These are phyloP conservation scores for Dactylis glomerata DNA, from an alignment of 176 grass and related monocot species.

Conservation along the genomic window DNA sequence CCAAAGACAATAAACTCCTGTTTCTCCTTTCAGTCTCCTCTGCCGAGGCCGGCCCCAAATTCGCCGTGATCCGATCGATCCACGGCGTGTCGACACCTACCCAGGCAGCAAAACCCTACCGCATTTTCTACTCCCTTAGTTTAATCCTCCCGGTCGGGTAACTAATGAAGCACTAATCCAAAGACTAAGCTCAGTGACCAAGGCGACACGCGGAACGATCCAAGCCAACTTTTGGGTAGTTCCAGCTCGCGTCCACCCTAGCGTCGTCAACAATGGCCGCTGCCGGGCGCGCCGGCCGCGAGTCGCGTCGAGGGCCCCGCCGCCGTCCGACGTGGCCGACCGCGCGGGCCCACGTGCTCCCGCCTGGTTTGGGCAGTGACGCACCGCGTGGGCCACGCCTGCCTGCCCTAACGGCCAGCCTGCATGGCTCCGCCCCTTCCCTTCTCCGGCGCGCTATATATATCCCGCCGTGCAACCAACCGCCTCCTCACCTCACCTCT, in stretches of 20 bases:
- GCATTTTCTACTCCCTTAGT: conserved; percentile 5
- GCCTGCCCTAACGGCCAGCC: conserved; percentile 25
- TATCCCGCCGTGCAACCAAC: conserved; percentile 22
- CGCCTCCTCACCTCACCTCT: neutral
- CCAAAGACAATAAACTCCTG: neutral
- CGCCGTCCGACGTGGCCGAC: conserved; percentile 52
- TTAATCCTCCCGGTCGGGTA: conserved; percentile 26
- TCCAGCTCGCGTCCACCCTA: neutral
- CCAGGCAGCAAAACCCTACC: neutral
- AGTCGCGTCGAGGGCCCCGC: conserved; percentile 22
- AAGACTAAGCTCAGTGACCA: neutral
- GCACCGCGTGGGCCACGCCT: conserved; percentile 54
- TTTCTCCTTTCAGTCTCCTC: neutral
- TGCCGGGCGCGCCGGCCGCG: conserved; percentile 35
- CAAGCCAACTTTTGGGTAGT: neutral
- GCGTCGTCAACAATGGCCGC: conserved; percentile 31
- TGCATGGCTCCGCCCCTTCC: conserved; percentile 56
- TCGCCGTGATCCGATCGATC: neutral
- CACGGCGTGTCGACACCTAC: conserved; percentile 32
- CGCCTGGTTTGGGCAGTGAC: conserved; percentile 24
- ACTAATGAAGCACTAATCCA: neutral
- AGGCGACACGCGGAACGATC: conserved; percentile 4
- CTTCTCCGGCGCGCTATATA: conserved; percentile 38
- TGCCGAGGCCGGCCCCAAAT: neutral
- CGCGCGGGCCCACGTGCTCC: conserved; percentile 52